Evolutionary conservation across 257 asterid species (phyloP), one percentile per base, ranked within the genome.

Genomic region (Ajuga chamaepitys): DNA sequence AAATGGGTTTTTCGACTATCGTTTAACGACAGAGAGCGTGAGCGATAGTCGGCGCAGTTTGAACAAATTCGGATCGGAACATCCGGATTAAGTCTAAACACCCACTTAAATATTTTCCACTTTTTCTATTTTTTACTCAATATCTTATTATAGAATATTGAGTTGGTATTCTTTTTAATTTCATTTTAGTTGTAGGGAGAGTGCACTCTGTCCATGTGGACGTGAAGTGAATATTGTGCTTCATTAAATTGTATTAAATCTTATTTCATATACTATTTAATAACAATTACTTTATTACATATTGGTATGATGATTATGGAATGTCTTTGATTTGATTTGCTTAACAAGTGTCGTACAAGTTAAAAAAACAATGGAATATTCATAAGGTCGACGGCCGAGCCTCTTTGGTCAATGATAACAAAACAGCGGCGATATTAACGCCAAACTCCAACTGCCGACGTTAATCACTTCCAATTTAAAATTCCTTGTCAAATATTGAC

Each of bases 1-100:
- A 85, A 75, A 66, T 85, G 89, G 93, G 81, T 78, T 83, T 81
- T 83, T 62, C 78, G 82, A 48, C 81, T 85, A 24, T 79, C 93
- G 68, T 78, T 78, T 7, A 58, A 78, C 8, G 84, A 80, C 32
- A 84, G 85, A 1, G 85, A 81, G 69, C 78, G 83, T 18, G 89
- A 83, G 63, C 84, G 93, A 40, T 85, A 77, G 70, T 47, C 24
- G 26, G 30, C 2, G 24, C 38, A 20, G 56, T 67, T 61, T 56
- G 73, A 61, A 62, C 62, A 5, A 28, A 5, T 5, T 2, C 34
- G 34, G 34, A 2, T 2, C 34, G 34, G 34, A 2, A 5, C 34
- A 5, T 2, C 34, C 4, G 4, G 34, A 5, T 5, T 2, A 2
- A 5, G 34, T 5, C 4, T 35, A 35, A 9, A 24, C 60, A 28